Percentiles rank a stretch among this genome's conserved stretches.
phyloP scores from a whole-genome alignment of 176 grass and related monocot genomes.

The Pontederia paniculata region DNA sequence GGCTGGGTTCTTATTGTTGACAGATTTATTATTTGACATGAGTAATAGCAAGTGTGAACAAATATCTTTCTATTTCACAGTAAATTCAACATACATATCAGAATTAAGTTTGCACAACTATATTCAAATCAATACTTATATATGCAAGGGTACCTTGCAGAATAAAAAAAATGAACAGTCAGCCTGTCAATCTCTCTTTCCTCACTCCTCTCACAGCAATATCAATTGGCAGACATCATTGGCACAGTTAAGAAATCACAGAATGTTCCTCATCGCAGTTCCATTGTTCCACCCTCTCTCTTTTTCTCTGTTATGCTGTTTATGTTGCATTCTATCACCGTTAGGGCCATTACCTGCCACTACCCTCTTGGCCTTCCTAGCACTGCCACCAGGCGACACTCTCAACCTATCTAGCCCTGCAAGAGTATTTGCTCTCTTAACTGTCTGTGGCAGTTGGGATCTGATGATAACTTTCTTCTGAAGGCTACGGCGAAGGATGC shows the following conservation, averaged over 20 bases:
- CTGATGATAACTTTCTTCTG: constrained; percentile 94
- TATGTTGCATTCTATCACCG: neutral
- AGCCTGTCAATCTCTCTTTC: no score
- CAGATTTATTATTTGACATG: no score
- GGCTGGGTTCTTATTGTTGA: no score
- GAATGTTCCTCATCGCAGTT: constrained; percentile 20
- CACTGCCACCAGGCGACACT: constrained; percentile 13
- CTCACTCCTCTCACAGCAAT: neutral
- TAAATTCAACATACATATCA: no score
- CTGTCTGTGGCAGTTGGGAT: constrained; percentile 23
- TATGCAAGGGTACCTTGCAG: no score
- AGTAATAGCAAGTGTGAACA: no score
- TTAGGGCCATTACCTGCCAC: neutral
- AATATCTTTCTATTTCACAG: no score
- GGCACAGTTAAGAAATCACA: neutral
- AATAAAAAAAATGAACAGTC: no score
- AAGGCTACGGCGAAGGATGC: constrained; percentile 73
- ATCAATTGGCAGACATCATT: neutral
- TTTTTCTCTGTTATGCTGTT: constrained; percentile 32
- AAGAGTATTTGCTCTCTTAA: constrained; percentile 17
- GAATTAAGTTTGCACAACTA: no score
- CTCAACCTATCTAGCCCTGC: constrained; percentile 18
- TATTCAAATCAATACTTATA: no score
- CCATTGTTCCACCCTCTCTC: constrained; percentile 63
- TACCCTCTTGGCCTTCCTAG: constrained; percentile 27